Evolutionary conservation across 352 stramenopile species (phyloP).

Genomic region (Phytophthora multivora): DNA sequence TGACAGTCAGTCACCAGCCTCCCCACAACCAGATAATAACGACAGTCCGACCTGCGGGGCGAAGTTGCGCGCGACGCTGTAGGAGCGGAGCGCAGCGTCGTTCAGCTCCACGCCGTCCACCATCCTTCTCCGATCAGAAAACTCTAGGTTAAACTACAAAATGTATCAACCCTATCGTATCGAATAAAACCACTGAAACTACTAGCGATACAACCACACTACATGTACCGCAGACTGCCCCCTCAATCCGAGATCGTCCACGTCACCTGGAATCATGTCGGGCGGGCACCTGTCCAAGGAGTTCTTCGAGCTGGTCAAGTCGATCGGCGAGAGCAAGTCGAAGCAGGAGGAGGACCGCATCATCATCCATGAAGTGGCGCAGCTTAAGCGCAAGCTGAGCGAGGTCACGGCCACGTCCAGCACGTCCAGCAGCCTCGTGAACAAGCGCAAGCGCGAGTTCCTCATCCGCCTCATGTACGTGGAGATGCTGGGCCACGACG

Average conservation of each 20-base stretch:
- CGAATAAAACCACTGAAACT: background rate
- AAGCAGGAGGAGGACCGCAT: constrained; percentile 99
- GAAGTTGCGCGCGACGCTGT: constrained; percentile 74
- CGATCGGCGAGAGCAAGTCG: constrained; percentile 99
- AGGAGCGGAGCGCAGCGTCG: constrained; percentile 66
- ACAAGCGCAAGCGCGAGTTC: constrained; percentile 99
- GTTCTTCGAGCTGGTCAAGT: constrained; percentile 99
- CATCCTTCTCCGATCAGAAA: background rate
- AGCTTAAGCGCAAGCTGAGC: constrained; percentile 96
- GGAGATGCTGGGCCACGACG: constrained; percentile 99
- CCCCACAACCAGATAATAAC: too few species aligned
- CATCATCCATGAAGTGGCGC: constrained; percentile 95
- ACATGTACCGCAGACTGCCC: background rate
- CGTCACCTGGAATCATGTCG: constrained; percentile 60
- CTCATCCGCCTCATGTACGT: constrained; percentile 99
- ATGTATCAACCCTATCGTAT: too few species aligned
- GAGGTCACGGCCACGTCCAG: constrained; percentile 82
- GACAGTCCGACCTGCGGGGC: constrained; percentile 45
- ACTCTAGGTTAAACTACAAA: constrained; percentile 4
- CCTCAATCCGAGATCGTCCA: constrained; percentile 30
- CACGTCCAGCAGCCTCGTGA: constrained; percentile 73
- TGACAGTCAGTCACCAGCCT: background rate
- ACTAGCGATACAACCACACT: constrained; percentile 25
- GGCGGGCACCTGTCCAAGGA: constrained; percentile 94
- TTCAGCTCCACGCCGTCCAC: constrained; percentile 48